Base-by-base conservation (phyloP, 2,329 filamentous ascomycete species). In the Gyromitra esculenta region DNA sequence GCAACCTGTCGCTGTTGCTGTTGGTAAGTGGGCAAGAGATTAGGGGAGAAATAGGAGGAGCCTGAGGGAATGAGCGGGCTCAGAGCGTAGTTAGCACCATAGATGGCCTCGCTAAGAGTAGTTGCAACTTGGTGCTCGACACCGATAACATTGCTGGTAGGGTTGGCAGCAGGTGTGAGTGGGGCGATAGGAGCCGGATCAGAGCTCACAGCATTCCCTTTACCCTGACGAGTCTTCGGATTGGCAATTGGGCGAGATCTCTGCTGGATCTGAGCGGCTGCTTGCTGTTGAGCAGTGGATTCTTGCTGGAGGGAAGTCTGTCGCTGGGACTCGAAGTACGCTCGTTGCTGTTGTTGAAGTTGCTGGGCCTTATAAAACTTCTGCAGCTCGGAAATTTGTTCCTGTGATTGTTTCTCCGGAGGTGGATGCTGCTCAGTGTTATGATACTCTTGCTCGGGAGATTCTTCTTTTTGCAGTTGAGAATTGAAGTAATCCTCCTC, bases 51-150 rank as follows among this genome's bases (percentile, higher is more conserved):
- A 11, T 7, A 31, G 5, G n/a, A 25, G 6, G 43, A 31, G 35
- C n/a, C 62, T 13, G 18, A 41, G 15, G 7, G n/a, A 1, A 15
- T 9, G 39, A 11, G 2, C 8, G n/a, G 7, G 6, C 7, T n/a
- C 6, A n/a, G 1, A 1, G 52, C 11, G 25, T 48, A 59, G 5
- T 41, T 52, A 13, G 3, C 8, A 50, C 25, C 13, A 7, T 37
- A n/a, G 41, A 73, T 7, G 59, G 50, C 52, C 37, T 57, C 4
- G 25, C 52, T 45, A 15, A 73, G 21, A 0, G 62, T 66, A 8
- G 70, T 73, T 18, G 52, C 50, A 39, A 73, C 39, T 13, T 73
- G 39, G 9, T 41, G 13, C 6, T 73, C 70, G 15, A 73, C 21
- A 52, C 59, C 39, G 18, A 21, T 21, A 21, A 21, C 18, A 5